phyloP scores from a whole-genome alignment of 306 rosid species.

The Albizia julibrissin region DNA sequence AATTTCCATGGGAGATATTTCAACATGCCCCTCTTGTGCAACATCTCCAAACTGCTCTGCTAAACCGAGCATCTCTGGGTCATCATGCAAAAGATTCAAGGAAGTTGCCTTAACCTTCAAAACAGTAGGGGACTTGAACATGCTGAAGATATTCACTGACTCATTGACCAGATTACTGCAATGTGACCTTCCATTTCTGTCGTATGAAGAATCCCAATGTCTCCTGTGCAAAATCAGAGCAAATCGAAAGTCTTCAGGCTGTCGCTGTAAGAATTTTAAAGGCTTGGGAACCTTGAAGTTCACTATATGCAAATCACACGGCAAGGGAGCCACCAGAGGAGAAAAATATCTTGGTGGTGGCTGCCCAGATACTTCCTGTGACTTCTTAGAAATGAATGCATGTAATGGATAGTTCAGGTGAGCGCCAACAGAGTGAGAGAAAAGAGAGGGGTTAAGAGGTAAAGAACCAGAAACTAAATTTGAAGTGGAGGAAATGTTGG shows the following conservation, averaged over 20 bases:
- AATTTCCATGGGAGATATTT: slow-evolving; percentile 86
- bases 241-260: slow-evolving; percentile 59
- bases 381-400: slow-evolving; percentile 78
- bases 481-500: slow-evolving; percentile 60
- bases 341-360: slow-evolving; percentile 72
- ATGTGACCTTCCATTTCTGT: slow-evolving; percentile 73
- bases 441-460: slow-evolving; percentile 81
- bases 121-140: slow-evolving; percentile 65
- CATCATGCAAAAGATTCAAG: slow-evolving; percentile 85
- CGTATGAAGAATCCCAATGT: slow-evolving; percentile 84
- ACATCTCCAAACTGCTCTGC: slow-evolving; percentile 60
- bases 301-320: slow-evolving; percentile 90
- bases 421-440: slow-evolving; percentile 71
- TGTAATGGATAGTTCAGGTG: slow-evolving; percentile 88
- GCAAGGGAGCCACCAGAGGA: slow-evolving; percentile 75
- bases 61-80: slow-evolving; percentile 75
- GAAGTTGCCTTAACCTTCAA: slow-evolving; percentile 63
- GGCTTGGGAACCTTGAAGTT: slow-evolving; percentile 92
- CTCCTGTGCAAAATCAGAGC: slow-evolving; percentile 68
- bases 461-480: slow-evolving; percentile 52
- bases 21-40: slow-evolving; percentile 72
- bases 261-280: slow-evolving; percentile 63
- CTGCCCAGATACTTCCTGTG: slow-evolving; percentile 57
- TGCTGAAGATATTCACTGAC: slow-evolving; percentile 65
- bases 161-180: slow-evolving; percentile 67